phyloP scores from a whole-genome alignment of 805 yeast species.

The Wickerhamomyces chaumierensis region DNA sequence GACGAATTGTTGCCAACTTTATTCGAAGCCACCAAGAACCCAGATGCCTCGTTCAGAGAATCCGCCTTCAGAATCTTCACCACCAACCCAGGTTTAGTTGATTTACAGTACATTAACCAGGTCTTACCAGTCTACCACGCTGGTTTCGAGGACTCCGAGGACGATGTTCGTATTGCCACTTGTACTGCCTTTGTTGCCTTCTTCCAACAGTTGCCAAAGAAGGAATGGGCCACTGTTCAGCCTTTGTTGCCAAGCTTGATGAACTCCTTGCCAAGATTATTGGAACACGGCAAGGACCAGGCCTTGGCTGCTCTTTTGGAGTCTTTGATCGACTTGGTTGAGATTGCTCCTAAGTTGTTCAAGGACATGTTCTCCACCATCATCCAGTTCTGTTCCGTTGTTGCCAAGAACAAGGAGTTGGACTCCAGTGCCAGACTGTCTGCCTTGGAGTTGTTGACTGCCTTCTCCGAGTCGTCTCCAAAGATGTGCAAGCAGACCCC shows the following conservation, averaged over 20 bases:
- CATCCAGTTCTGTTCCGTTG: conserved; percentile 74
- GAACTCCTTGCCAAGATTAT: conserved; percentile 77
- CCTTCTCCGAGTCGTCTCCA: conserved; percentile 89
- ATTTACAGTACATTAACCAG: conserved; percentile 40
- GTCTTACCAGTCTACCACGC: conserved; percentile 59
- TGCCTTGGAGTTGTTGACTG: conserved; percentile 79
- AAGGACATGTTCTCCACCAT: conserved; percentile 84
- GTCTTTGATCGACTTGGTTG: conserved; percentile 80
- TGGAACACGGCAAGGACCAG: conserved; percentile 66
- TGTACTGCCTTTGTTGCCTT: conserved; percentile 88
- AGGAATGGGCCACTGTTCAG: conserved; percentile 65
- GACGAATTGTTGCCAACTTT: conserved; percentile 66
- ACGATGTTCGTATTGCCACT: conserved; percentile 82
- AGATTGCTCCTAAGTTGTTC: conserved; percentile 90
- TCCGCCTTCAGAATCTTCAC: conserved; percentile 85
- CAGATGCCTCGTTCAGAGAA: conserved; percentile 66
- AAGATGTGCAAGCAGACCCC: conserved; percentile 83
- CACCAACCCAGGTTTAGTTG: conserved; percentile 70
- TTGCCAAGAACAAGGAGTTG: conserved; percentile 69
- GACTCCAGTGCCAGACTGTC: conserved; percentile 75
- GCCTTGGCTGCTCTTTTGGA: conserved; percentile 85
- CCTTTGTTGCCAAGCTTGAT: conserved; percentile 74
- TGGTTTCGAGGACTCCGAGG: conserved; percentile 73
- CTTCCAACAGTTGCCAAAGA: conserved; percentile 72
- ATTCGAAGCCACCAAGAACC: conserved; percentile 46